phyloP scores from a whole-genome alignment of 805 yeast genomes.

The Lipomyces sp. region DNA sequence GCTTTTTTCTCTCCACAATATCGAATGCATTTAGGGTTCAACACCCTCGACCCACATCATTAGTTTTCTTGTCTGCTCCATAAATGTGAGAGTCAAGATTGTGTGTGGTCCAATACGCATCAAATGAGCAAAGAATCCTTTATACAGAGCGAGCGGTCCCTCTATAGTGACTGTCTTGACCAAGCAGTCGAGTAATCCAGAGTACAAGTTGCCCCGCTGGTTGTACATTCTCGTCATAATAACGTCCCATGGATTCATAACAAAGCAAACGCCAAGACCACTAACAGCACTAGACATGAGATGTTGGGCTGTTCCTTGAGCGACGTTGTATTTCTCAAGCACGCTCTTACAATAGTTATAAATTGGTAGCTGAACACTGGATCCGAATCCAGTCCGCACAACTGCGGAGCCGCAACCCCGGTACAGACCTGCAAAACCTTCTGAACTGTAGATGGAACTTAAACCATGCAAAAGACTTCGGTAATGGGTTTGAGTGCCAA shows the following conservation, averaged over 20 bases:
- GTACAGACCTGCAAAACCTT: slow-evolving; percentile 79
- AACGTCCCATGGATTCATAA: slow-evolving; percentile 98
- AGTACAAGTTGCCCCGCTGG: slow-evolving; percentile 76
- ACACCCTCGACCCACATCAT: slow-evolving; percentile 51
- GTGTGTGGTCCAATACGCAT: slow-evolving; percentile 96
- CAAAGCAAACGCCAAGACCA: slow-evolving; percentile 91
- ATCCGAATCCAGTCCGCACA: slow-evolving; percentile 92
- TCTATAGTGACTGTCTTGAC: slow-evolving; percentile 79
- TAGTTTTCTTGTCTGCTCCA: slow-evolving; percentile 90
- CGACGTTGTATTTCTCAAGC: slow-evolving; percentile 58
- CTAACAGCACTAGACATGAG: slow-evolving; percentile 74
- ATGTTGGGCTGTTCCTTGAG: slow-evolving; percentile 72
- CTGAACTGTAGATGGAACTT: slow-evolving; percentile 60
- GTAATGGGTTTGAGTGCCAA: slow-evolving; percentile 94
- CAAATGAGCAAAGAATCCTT: slow-evolving; percentile 93
- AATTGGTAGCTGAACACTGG: slow-evolving; percentile 91
- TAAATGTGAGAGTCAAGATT: slow-evolving; percentile 79
- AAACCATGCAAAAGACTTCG: slow-evolving; percentile 71
- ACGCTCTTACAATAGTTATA: slow-evolving; percentile 77
- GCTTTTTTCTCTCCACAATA: neutral
- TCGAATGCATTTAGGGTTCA: neutral
- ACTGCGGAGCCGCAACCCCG: slow-evolving; percentile 95
- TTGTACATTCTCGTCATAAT: slow-evolving; percentile 92
- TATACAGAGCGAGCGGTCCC: slow-evolving; percentile 86
- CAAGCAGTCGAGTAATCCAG: slow-evolving; percentile 88